Percentiles rank a stretch among this genome's conserved stretches.
Conservation (phyloP, 129 eudicot species). For the Artemisia annua region DNA sequence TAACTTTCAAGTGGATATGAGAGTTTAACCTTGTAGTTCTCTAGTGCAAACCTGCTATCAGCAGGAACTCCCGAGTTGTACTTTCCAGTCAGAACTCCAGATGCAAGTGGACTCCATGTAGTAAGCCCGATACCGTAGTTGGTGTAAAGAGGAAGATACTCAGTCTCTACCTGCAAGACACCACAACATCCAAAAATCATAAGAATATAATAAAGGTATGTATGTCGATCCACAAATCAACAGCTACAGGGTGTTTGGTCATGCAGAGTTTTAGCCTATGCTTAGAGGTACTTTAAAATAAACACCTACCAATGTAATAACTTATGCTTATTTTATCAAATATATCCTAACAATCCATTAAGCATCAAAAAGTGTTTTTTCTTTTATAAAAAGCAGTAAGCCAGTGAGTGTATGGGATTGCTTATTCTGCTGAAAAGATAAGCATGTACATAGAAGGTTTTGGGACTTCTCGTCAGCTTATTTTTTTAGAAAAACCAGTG, state of each 20-base stretch:
- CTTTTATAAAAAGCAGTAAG: not conserved
- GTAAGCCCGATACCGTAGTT: conserved; percentile 91
- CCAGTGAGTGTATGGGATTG: not conserved
- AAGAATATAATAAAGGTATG: not conserved
- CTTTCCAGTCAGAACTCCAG: conserved; percentile 92
- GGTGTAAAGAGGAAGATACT: conserved; percentile 70
- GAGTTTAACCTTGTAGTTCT: conserved; percentile 77
- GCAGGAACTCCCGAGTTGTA: conserved; percentile 72
- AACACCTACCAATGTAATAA: too few species aligned
- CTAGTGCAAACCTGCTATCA: conserved; percentile 84
- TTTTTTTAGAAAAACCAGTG: too few species aligned
- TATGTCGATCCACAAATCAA: not conserved
- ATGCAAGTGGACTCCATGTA: conserved; percentile 98
- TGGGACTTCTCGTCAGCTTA: too few species aligned
- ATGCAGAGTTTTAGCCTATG: too few species aligned
- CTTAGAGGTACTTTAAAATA: too few species aligned
- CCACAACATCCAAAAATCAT: not conserved
- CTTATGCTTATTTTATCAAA: too few species aligned
- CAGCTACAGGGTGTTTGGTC: not conserved
- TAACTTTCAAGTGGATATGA: not conserved
- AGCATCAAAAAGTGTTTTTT: too few species aligned
- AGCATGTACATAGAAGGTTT: not conserved
- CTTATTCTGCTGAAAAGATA: not conserved
- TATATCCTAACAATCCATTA: too few species aligned
- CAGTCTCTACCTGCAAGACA: conserved; percentile 74